Evolutionary conservation across 2,329 filamentous ascomycete species (phyloP), one percentile per base, ranked within the genome.

Genomic region (Beauveria pseudobassiana): DNA sequence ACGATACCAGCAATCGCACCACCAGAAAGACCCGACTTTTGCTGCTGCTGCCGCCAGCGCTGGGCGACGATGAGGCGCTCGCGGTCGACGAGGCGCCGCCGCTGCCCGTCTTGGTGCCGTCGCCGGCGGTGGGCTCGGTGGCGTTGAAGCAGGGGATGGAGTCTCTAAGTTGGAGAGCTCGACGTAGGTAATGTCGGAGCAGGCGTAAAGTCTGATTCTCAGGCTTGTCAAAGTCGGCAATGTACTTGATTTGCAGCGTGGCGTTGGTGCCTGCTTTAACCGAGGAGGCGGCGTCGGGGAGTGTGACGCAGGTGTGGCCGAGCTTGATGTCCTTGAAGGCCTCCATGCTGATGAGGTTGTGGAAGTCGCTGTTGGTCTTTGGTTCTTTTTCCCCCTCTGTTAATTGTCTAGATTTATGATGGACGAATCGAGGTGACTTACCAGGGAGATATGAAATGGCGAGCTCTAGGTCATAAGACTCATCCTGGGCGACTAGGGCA

Each of bases 1-100:
- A 89, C 88, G 63, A 90, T 87, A 1, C 89, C 90, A 3, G 89
- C 90, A 68, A 93, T 91, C 22, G 84, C 82, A 48, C 88, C 89
- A 22, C 84, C 84, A 16, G 85, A 87, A 12, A 92, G 77, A 2
- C 70, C 71, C 58, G 66, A 65, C 63, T 67, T 65, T 66, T 67
- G 48, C 64, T 67, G 24, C 68, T 40, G 12, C 22, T 5, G 30
- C 40, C n/a, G 43, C 65, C 34, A 69, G 66, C 30, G 14, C 49
- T n/a, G 9, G 58, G 42, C 24, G 57, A 34, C 30, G 30, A 34
- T 3, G 30, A 26, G 34, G 57, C 22, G 18, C 18, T 59, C 43
- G 46, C 55, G 28, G 28, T 63, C 40, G 55, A 61, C 43, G 46
- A 64, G 9, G 53, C 58, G 42, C 63, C 38, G 42, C 30, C 34